Evolutionary conservation across 208 protist genomes (phyloP).

Genomic region (Crithidia sp.): DNA sequence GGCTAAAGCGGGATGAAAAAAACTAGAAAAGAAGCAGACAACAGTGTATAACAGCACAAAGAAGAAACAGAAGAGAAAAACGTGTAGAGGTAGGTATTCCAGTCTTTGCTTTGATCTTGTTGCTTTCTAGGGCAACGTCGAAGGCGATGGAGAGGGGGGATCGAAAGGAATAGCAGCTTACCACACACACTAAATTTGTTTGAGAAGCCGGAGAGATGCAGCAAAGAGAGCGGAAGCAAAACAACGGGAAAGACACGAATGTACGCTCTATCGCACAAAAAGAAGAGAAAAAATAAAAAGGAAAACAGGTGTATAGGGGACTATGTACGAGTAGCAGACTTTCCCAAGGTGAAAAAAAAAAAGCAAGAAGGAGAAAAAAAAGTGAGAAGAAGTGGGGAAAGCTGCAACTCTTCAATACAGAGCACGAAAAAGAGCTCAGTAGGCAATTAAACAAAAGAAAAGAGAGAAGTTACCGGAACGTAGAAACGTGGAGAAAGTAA

Average conservation of each 20-base stretch:
- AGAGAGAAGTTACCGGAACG: not conserved
- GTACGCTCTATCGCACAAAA: not conserved
- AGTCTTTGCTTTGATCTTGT: no score
- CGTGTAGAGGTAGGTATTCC: not conserved
- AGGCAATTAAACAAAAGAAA: not conserved
- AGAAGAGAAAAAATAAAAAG: not conserved
- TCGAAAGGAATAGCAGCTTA: no score
- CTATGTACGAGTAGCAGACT: not conserved
- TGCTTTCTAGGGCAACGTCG: no score
- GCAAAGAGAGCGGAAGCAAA: no score
- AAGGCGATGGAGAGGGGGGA: no score
- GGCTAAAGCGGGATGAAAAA: not conserved
- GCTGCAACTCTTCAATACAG: no score
- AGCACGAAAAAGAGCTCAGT: not conserved
- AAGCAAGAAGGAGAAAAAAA: conserved; percentile 2
- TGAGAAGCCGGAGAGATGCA: no score
- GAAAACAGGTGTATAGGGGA: no score
- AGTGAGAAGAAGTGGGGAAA: not conserved
- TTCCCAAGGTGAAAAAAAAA: not conserved
- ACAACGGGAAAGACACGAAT: no score
- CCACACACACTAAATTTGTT: no score
- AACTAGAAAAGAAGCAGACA: not conserved
- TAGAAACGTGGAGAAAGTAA: conserved; percentile 4
- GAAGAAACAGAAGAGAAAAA: conserved; percentile 16
- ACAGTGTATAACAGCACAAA: not conserved